Conservation (phyloP, 1,284 basidiomycete genomes). For the Spongispora temasekensis region DNA sequence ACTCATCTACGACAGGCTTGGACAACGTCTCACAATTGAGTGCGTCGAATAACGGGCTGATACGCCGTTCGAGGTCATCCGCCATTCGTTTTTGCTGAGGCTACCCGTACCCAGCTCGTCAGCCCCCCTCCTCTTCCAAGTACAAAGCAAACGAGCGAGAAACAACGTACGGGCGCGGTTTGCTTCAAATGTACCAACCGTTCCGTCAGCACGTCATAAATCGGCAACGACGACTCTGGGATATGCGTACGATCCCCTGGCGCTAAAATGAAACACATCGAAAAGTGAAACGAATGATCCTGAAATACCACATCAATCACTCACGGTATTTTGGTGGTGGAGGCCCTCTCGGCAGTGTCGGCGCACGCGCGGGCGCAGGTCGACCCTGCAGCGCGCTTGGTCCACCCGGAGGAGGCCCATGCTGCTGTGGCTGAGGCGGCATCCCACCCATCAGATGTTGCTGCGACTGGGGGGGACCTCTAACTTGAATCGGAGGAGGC, state of each 20-base stretch:
- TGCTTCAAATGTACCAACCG: slow-evolving; percentile 70
- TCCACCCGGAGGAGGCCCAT: slow-evolving; percentile 38
- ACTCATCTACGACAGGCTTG: slow-evolving; percentile 66
- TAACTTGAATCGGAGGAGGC: slow-evolving; percentile 14
- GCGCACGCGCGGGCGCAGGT: slow-evolving; percentile 32
- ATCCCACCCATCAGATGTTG: slow-evolving; percentile 28
- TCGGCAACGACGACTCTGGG: slow-evolving; percentile 66
- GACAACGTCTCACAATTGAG: slow-evolving; percentile 90
- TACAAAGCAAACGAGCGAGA: slow-evolving; percentile 5
- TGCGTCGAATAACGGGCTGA: slow-evolving; percentile 88
- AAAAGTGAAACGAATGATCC: neutral
- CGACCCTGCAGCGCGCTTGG: slow-evolving; percentile 34
- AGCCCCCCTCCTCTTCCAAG: neutral
- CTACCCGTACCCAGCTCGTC: slow-evolving; percentile 36
- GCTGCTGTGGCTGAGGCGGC: slow-evolving; percentile 17
- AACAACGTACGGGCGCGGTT: slow-evolving; percentile 62
- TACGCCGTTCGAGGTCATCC: slow-evolving; percentile 86
- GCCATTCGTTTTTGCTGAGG: slow-evolving; percentile 82
- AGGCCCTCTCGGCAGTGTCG: slow-evolving; percentile 38
- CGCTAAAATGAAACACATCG: slow-evolving; percentile 50
- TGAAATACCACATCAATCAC: slow-evolving; percentile 36
- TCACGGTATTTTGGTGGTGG: slow-evolving; percentile 83
- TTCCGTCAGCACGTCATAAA: slow-evolving; percentile 66
- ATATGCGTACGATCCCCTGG: slow-evolving; percentile 92
- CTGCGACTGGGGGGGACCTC: slow-evolving; percentile 20